A percentile compares a stretch with the other conserved stretches of the same genome.
Conservation (phyloP, 768 basidiomycete genomes). For the Baorangia bicolor region DNA sequence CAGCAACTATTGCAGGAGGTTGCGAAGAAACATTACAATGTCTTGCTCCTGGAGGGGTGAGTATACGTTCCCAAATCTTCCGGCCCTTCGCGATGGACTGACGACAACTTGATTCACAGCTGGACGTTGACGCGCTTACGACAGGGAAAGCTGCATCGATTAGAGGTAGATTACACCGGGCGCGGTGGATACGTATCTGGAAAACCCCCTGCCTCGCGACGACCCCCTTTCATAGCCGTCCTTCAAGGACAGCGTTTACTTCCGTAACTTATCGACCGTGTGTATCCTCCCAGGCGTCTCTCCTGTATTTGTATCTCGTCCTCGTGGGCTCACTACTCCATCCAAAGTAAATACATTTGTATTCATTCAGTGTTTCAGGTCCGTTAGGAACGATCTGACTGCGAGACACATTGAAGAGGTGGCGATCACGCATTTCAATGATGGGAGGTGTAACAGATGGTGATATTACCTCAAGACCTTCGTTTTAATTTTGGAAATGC, state of each 20-base stretch:
- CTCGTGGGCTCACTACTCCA: slow-evolving; percentile 27
- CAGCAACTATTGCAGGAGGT: slow-evolving; percentile 61
- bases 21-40: slow-evolving; percentile 55
- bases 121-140: slow-evolving; percentile 69
- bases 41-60: slow-evolving; percentile 67
- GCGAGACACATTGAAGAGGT: slow-evolving; percentile 24
- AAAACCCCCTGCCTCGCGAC: slow-evolving; percentile 43
- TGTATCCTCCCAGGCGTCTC: slow-evolving; percentile 20
- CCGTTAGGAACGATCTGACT: slow-evolving; percentile 30
- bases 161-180: slow-evolving; percentile 69
- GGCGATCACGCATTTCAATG: slow-evolving; percentile 34
- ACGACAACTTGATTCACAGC: slow-evolving; percentile 35
- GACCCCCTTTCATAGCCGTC: slow-evolving; percentile 69
- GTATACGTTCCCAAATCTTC: slow-evolving; percentile 7
- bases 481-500: slow-evolving; percentile 26
- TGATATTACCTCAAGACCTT: slow-evolving; percentile 35
- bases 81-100: neutral
- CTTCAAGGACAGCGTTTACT: slow-evolving; percentile 41
- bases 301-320: slow-evolving; percentile 33
- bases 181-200: slow-evolving; percentile 60
- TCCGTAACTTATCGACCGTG: slow-evolving; percentile 31
- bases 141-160: slow-evolving; percentile 57
- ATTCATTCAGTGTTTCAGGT: slow-evolving; percentile 15
- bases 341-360: slow-evolving; percentile 20
- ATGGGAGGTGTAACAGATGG: slow-evolving; percentile 22